Percentiles rank a stretch among this genome's conserved stretches.
phyloP scores from a whole-genome alignment of 345 rosid genomes.

The Corchorus olitorius region DNA sequence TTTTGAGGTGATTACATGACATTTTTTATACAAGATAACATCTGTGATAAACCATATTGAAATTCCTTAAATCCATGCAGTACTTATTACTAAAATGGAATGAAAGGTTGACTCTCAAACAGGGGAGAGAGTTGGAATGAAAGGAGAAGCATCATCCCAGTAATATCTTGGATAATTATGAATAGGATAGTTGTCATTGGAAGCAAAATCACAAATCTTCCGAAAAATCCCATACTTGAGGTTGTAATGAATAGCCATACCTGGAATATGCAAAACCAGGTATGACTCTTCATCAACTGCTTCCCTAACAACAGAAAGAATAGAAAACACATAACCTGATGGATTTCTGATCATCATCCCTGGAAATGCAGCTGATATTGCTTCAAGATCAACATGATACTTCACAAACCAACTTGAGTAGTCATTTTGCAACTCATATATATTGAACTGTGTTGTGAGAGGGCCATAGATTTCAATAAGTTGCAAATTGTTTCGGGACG shows the following conservation, averaged over 20 bases:
- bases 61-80: not conserved
- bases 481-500: constrained; percentile 5
- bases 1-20: no score
- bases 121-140: not conserved
- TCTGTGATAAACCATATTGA: no score
- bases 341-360: not conserved
- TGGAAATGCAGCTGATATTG: not conserved
- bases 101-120: not conserved
- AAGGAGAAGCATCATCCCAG: not conserved
- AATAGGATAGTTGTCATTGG: not conserved
- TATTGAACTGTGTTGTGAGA: not conserved
- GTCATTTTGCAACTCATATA: not conserved
- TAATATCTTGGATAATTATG: no score
- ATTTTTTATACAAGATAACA: no score
- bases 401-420: constrained; percentile 10
- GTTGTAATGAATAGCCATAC: not conserved
- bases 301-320: not conserved
- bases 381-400: constrained; percentile 10
- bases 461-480: not conserved
- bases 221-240: not conserved
- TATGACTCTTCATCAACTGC: not conserved
- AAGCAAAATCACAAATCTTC: not conserved
- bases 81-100: no score
- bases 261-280: not conserved
- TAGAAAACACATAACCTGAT: not conserved